Evolutionary conservation across 2,329 filamentous ascomycete genomes (phyloP), one percentile per base, ranked within the genome.

Genomic region (Talaromyces verruculosus): DNA sequence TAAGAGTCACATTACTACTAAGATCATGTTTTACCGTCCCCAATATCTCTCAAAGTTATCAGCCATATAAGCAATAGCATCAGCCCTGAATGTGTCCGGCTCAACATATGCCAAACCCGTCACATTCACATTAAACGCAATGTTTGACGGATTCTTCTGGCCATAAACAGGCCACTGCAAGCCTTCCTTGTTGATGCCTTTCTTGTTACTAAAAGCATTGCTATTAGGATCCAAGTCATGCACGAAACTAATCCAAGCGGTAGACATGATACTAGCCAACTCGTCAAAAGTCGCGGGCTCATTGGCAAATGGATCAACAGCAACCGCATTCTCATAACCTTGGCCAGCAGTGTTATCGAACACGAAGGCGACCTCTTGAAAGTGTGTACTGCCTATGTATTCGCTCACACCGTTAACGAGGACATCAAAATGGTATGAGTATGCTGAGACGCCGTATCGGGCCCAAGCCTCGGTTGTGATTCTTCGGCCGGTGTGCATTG

Each of bases 201-300:
- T 64, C 37, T 28, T 47, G 39, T 17, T 10, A 59, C 47, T 59
- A 15, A 64, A 64, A 6, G 61, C 64, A 62, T 62, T 55, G 35
- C 25, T 65, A 41, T 65, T 65, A 7, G 64, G 64, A 47, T 65
- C 64, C 59, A 65, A 11, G 47, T 65, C 59, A 49, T 65, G 58
- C n/a, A 58, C 64, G 37, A 65, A 65, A 51, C 64, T 65, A 5
- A 65, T 43, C 64, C 64, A 65, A 15, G 58, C 59, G 11, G 58
- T 43, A 15, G 58, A 55, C 64, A 65, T 65, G 33, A 65, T 61
- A 25, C 49, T 49, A 28, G 64, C 64, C 39, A 65, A 25, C 8
- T 61, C 59, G 15, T 28, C 28, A 15, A 65, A 65, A 28, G 58
- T 62, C 8, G 35, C 35, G 2, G 64, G 64, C 19, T 65, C 64